Evolutionary conservation across 2,329 filamentous ascomycete genomes (phyloP).

Genomic region (Graphilbum fragrans): DNA sequence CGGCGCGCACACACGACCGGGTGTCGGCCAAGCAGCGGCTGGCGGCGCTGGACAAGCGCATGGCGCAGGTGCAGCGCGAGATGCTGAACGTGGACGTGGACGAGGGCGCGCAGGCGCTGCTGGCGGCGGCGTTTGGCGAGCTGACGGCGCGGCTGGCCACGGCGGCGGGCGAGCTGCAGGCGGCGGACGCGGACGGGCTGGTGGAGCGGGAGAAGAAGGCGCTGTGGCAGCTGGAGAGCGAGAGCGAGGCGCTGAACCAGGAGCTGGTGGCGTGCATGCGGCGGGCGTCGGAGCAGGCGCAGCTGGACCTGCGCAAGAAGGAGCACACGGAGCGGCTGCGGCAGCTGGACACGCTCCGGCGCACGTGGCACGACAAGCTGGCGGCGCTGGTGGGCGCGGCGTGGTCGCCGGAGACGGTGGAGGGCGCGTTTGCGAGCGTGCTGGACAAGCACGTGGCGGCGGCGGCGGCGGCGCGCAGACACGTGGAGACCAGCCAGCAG

Average conservation of each 20-base stretch:
- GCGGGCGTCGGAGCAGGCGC: slow-evolving; percentile 69
- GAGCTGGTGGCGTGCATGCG: slow-evolving; percentile 77
- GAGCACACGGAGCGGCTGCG: slow-evolving; percentile 62
- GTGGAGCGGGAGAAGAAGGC: slow-evolving; percentile 54
- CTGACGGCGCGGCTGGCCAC: slow-evolving; percentile 49
- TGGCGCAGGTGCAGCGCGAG: slow-evolving; percentile 51
- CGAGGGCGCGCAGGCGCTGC: slow-evolving; percentile 67
- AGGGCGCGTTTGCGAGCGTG: slow-evolving; percentile 54
- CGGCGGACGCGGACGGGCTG: slow-evolving; percentile 56
- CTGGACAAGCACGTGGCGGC: slow-evolving; percentile 44
- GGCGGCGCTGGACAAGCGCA: slow-evolving; percentile 58
- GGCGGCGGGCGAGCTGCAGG: slow-evolving; percentile 50
- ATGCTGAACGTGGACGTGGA: slow-evolving; percentile 68
- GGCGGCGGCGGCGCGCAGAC: slow-evolving; percentile 53
- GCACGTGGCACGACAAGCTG: slow-evolving; percentile 62
- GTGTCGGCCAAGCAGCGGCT: slow-evolving; percentile 63
- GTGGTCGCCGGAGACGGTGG: slow-evolving; percentile 61
- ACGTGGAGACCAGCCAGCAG: slow-evolving; percentile 57
- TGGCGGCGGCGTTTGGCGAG: slow-evolving; percentile 64
- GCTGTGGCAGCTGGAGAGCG: slow-evolving; percentile 57
- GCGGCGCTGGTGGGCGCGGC: slow-evolving; percentile 46
- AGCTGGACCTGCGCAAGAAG: slow-evolving; percentile 72
- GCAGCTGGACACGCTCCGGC: slow-evolving; percentile 65
- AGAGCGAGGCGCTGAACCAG: slow-evolving; percentile 58
- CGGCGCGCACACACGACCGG: slow-evolving; percentile 61